phyloP scores from a whole-genome alignment of 2,329 filamentous ascomycete species.

The Fusarium nematophilum region DNA sequence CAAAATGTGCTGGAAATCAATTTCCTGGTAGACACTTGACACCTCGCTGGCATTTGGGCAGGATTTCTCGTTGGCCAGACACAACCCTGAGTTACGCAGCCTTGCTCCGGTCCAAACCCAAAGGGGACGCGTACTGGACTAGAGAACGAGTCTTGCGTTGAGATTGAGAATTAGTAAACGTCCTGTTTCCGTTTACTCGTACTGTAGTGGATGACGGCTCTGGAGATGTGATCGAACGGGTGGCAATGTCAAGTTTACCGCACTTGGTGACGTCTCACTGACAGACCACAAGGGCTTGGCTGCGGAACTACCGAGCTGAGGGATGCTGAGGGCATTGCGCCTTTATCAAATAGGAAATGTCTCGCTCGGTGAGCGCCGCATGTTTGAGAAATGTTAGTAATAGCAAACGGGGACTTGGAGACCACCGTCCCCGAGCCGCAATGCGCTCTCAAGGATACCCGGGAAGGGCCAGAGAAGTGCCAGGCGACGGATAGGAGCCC shows the following conservation, averaged over 20 bases:
- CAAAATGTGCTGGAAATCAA: too few relatives aligned
- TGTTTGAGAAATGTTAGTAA: constrained; percentile 1
- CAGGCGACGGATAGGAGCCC: not conserved
- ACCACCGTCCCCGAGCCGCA: not conserved
- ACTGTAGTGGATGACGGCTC: not conserved
- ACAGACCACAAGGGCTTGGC: not conserved
- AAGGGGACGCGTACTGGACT: too few relatives aligned
- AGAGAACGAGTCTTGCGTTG: too few relatives aligned
- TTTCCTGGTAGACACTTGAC: too few relatives aligned
- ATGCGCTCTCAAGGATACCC: not conserved
- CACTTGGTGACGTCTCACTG: not conserved
- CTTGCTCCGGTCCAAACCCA: too few relatives aligned
- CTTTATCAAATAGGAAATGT: constrained; percentile 8
- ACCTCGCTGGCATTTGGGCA: too few relatives aligned
- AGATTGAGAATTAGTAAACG: too few relatives aligned
- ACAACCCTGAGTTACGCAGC: too few relatives aligned
- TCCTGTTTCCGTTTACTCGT: too few relatives aligned
- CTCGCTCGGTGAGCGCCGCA: constrained; percentile 3
- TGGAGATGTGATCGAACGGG: not conserved
- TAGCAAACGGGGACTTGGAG: not conserved
- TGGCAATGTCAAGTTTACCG: not conserved
- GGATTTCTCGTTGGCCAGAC: too few relatives aligned
- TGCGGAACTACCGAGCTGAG: constrained; percentile 4
- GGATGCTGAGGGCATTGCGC: not conserved
- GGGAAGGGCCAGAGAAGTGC: not conserved